A percentile compares a stretch with the other conserved stretches of the same genome.
Evolutionary conservation across 148 eudicot genomes (phyloP).

Genomic region (Pharnaceum exiguum): DNA sequence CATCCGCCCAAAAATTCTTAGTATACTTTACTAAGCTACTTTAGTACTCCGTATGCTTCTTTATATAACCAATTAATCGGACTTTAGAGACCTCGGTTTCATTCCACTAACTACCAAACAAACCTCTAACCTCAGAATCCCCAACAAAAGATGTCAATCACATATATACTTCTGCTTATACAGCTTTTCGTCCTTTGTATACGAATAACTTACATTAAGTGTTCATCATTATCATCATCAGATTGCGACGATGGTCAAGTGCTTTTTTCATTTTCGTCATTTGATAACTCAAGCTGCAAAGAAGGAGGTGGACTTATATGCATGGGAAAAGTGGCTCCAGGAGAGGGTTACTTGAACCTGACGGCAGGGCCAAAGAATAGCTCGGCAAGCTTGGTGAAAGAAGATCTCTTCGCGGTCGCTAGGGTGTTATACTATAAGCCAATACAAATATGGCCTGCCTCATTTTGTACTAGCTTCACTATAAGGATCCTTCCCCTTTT

Average conservation of each 20-base stretch:
- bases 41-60: too few species aligned
- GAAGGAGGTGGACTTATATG: constrained; percentile 32
- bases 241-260: constrained; percentile 2
- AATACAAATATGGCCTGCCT: constrained; percentile 52
- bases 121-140: too few species aligned
- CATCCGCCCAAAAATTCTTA: too few species aligned
- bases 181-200: too few species aligned
- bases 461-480: constrained; percentile 49
- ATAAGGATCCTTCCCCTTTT: constrained; percentile 27
- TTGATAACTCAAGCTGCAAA: constrained; percentile 37
- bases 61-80: too few species aligned
- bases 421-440: constrained; percentile 38
- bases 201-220: too few species aligned
- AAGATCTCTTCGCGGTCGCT: constrained; percentile 22
- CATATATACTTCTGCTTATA: too few species aligned
- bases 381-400: not conserved
- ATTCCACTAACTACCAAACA: too few species aligned
- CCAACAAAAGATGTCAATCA: too few species aligned
- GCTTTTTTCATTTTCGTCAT: constrained; percentile 37
- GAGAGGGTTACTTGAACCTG: constrained; percentile 37
- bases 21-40: too few species aligned
- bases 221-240: not conserved
- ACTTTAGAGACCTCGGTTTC: too few species aligned
- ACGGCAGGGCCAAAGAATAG: constrained; percentile 29
- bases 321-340: constrained; percentile 39